Evolutionary conservation across 768 basidiomycete genomes (phyloP).

Genomic region (Amanita jacksonii): DNA sequence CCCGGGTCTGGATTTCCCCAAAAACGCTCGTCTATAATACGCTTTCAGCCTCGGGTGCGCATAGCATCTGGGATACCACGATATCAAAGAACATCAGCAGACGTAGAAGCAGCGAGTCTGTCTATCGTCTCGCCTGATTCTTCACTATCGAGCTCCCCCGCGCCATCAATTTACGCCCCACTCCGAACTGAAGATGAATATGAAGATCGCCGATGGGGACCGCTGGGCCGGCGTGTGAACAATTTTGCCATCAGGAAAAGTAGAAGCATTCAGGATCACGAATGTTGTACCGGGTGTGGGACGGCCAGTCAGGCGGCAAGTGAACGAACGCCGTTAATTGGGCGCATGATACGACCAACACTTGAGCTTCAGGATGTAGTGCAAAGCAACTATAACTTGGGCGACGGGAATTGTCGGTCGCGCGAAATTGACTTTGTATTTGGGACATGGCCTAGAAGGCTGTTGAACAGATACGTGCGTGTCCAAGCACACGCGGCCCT

Average conservation of each 20-base stretch:
- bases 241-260: slow-evolving; percentile 24
- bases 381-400: slow-evolving; percentile 14
- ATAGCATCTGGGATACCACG: slow-evolving; percentile 62
- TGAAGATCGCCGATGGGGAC: slow-evolving; percentile 36
- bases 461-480: slow-evolving; percentile 64
- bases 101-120: neutral
- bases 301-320: neutral
- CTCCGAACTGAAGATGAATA: slow-evolving; percentile 49
- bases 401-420: slow-evolving; percentile 28
- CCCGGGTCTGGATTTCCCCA: no score
- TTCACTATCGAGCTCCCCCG: slow-evolving; percentile 52
- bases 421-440: slow-evolving; percentile 47
- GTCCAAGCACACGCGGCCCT: neutral
- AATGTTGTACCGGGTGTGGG: slow-evolving; percentile 10
- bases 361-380: slow-evolving; percentile 9
- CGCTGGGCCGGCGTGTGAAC: slow-evolving; percentile 52
- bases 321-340: slow-evolving; percentile 19
- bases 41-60: slow-evolving; percentile 67
- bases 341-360: slow-evolving; percentile 12
- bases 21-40: slow-evolving; percentile 30
- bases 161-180: slow-evolving; percentile 78
- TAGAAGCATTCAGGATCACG: slow-evolving; percentile 14
- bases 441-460: slow-evolving; percentile 58
- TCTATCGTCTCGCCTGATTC: slow-evolving; percentile 21
- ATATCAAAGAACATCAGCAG: slow-evolving; percentile 20